Evolutionary conservation across 2,329 filamentous ascomycete species (phyloP).

Genomic region (Penicillium fuscoglaucum): DNA sequence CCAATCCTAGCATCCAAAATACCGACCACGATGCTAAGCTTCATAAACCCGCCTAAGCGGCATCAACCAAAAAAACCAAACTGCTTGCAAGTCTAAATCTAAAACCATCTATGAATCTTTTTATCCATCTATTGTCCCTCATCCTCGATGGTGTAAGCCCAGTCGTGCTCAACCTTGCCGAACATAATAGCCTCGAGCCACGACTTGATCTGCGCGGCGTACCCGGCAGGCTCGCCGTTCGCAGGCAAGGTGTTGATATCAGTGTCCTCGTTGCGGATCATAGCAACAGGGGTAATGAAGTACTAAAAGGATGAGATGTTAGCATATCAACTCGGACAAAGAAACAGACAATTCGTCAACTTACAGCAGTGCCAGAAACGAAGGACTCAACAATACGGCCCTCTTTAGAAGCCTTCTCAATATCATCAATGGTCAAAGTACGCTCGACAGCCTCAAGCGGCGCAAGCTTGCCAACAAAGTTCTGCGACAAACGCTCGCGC

Average conservation of each 20-base stretch:
- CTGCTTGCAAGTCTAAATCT: background rate
- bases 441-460: constrained; percentile 83
- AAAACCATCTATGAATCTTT: background rate
- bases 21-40: background rate
- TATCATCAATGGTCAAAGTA: constrained; percentile 76
- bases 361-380: constrained; percentile 79
- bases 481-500: constrained; percentile 57
- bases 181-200: constrained; percentile 75
- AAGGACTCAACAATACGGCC: constrained; percentile 82
- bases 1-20: constrained; percentile 4
- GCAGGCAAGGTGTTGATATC: constrained; percentile 56
- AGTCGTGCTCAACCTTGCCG: constrained; percentile 65
- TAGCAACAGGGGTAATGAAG: constrained; percentile 68
- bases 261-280: constrained; percentile 66
- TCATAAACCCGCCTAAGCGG: background rate
- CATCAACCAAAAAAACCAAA: background rate
- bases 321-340: background rate
- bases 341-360: constrained; percentile 33
- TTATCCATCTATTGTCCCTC: constrained; percentile 40
- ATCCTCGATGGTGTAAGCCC: constrained; percentile 68
- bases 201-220: constrained; percentile 56
- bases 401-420: constrained; percentile 70
- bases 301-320: constrained; percentile 49
- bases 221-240: constrained; percentile 33
- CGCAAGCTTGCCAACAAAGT: constrained; percentile 52